Base-by-base conservation (phyloP, 306 rosid species). In the Aeschynomene evenia region DNA sequence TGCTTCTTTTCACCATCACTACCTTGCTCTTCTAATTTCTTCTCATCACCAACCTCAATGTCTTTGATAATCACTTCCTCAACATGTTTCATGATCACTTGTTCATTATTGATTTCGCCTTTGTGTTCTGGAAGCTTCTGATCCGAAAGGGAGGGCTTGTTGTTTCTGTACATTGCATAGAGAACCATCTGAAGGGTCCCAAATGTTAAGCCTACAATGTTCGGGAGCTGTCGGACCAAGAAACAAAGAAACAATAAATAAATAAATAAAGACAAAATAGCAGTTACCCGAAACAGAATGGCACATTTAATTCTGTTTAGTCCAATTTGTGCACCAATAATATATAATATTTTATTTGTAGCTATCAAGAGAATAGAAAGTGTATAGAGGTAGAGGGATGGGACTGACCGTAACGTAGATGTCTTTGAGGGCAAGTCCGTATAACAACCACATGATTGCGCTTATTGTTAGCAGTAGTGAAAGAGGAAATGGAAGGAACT, bases 381-480 rank as follows among this genome's bases (percentile, higher is more conserved):
- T n/a, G n/a, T 28, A 28, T 28, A 37, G 43, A 14, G 11, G 43
- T 37, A 37, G 14, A 2, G 11, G 43, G 31, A 28, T 28, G 1
- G n/a, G 33, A 81, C 91, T 74, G 76, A 94, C 99, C 4, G 92
- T 80, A 46, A 94, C 95, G 43, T 91, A 91, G 69, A 88, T 65
- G 75, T 94, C 99, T 74, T 52, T 80, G 20, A 85, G 79, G 3
- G 75, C 51, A 15, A 94, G 9, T 5, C 99, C 99, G 28, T 94
- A 94, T 11, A 82, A 23, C 16, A 87, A 79, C 99, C 99, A 94
- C 83, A 75, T 81, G 12, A 91, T 8, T 0, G 99, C 99, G 49
- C 99, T 94, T 10, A 94, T 60, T 14, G 92, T 84, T 67, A 94
- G 96, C 28, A 95, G 95, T 31, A 91, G 67, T 5, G 99, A 95